phyloP scores from a whole-genome alignment of 2,329 filamentous ascomycete species.

The Alternaria sp. region DNA sequence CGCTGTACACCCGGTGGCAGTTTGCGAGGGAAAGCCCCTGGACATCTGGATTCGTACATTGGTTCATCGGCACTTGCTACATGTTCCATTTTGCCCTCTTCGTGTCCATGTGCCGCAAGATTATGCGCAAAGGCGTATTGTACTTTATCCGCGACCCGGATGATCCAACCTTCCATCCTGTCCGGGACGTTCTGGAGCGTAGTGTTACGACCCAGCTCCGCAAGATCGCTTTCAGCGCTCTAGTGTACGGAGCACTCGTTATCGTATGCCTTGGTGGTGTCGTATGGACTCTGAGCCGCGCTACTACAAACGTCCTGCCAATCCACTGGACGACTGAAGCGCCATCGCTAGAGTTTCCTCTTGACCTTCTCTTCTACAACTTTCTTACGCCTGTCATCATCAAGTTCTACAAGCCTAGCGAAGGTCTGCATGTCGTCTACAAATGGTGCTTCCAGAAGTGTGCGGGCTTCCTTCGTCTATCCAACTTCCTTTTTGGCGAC shows the following conservation, averaged over 20 bases:
- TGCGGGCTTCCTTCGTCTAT: conserved; percentile 79
- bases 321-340: conserved; percentile 94
- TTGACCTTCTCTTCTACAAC: conserved; percentile 95
- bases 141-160: conserved; percentile 99
- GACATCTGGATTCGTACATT: conserved; percentile 95
- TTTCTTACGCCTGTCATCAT: conserved; percentile 91
- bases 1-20: conserved; percentile 75
- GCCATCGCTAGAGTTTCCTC: conserved; percentile 90
- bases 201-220: conserved; percentile 91
- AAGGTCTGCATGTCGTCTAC: conserved; percentile 84
- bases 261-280: conserved; percentile 93
- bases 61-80: conserved; percentile 98
- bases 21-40: conserved; percentile 83
- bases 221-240: conserved; percentile 94
- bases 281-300: conserved; percentile 83
- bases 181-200: conserved; percentile 93
- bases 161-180: conserved; percentile 96
- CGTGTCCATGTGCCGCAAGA: conserved; percentile 98
- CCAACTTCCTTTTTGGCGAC: conserved; percentile 92
- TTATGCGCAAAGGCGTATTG: conserved; percentile 91
- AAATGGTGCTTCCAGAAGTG: conserved; percentile 96
- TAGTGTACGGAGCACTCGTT: conserved; percentile 93
- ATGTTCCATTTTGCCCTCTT: conserved; percentile 99
- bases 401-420: conserved; percentile 82
- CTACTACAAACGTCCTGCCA: conserved; percentile 77